Evolutionary conservation across 768 basidiomycete genomes (phyloP).

Genomic region (Cytidiella melzeri): DNA sequence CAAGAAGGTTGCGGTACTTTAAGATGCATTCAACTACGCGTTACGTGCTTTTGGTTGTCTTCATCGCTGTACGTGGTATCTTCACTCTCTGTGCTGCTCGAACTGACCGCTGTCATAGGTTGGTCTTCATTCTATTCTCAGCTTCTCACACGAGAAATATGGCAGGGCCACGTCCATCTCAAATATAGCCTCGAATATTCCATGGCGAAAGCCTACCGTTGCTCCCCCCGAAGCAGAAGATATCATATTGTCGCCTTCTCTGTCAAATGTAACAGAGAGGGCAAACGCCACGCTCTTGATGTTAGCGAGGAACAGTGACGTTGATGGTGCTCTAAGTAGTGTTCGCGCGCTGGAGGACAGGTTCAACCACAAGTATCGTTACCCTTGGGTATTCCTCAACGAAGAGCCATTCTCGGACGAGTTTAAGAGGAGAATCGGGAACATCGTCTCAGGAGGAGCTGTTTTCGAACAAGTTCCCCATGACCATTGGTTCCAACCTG

Average conservation of each 20-base stretch:
- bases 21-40: conserved; percentile 25
- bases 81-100: background rate
- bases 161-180: conserved; percentile 52
- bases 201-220: conserved; percentile 14
- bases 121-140: conserved; percentile 52
- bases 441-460: conserved; percentile 29
- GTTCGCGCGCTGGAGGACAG: conserved; percentile 79
- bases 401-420: conserved; percentile 72
- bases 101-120: conserved; percentile 15
- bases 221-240: conserved; percentile 1
- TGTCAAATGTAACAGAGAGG: conserved; percentile 6
- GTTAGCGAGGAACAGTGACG: conserved; percentile 65
- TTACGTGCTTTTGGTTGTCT: conserved; percentile 26
- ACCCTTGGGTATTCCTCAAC: conserved; percentile 89
- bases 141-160: conserved; percentile 60
- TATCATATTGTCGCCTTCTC: background rate
- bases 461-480: conserved; percentile 52
- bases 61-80: conserved; percentile 23
- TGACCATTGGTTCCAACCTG: conserved; percentile 67
- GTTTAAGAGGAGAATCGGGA: conserved; percentile 45
- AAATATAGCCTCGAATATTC: conserved; percentile 26
- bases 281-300: conserved; percentile 31
- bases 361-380: conserved; percentile 75
- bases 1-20: too few relatives aligned
- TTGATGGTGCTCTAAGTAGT: conserved; percentile 52